These are phyloP conservation scores for Pyrrhoderma lamaoense DNA, from an alignment of 1,284 basidiomycete species.

Conservation along the genomic window DNA sequence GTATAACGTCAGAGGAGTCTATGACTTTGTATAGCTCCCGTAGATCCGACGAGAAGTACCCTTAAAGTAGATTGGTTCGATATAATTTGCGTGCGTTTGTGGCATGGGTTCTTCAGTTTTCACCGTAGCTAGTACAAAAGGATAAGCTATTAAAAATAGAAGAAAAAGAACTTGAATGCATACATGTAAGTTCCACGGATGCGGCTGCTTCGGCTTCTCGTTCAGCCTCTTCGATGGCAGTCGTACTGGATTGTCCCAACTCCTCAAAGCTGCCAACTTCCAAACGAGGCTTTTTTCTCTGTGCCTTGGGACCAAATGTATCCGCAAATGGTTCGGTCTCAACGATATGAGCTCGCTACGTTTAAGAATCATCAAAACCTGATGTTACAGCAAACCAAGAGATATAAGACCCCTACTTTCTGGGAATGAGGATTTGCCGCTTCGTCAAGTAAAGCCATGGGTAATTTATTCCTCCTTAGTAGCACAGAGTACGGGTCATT, in stretches of 20 bases:
- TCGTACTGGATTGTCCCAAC: constrained; percentile 60
- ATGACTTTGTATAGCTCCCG: constrained; percentile 99
- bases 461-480: constrained; percentile 85
- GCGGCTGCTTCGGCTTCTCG: constrained; percentile 34
- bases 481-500: constrained; percentile 93
- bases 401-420: constrained; percentile 47
- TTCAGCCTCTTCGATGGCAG: constrained; percentile 36
- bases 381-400: neutral
- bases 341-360: constrained; percentile 80
- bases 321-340: constrained; percentile 90
- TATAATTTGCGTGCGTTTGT: constrained; percentile 64
- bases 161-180: constrained; percentile 22
- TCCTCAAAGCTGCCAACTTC: constrained; percentile 86
- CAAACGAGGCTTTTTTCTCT: constrained; percentile 81
- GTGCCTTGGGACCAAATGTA: constrained; percentile 91
- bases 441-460: constrained; percentile 89
- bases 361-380: neutral
- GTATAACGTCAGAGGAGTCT: constrained; percentile 94
- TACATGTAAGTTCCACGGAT: constrained; percentile 38
- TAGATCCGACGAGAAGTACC: constrained; percentile 94
- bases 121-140: constrained; percentile 20
- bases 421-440: constrained; percentile 69
- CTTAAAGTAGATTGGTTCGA: constrained; percentile 86
- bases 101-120: constrained; percentile 33
- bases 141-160: constrained; percentile 36